Conservation (phyloP, 371 early-diverging fungal genomes). For the Gilbertella persicaria region DNA sequence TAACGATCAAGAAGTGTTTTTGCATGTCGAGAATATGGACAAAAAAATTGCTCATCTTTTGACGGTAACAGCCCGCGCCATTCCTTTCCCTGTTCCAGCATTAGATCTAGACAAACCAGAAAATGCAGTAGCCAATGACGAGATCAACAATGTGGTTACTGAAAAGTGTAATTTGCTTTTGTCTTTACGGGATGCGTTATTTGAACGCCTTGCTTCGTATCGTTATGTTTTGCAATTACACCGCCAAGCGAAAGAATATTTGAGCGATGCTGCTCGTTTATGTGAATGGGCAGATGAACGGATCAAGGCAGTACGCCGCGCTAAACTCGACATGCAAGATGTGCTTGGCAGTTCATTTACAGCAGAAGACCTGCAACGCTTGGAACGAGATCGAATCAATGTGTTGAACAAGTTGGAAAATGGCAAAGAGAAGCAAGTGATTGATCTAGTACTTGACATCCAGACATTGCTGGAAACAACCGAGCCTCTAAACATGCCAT, state of each 20-base stretch:
- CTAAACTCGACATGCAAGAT: constrained; percentile 22
- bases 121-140: constrained; percentile 32
- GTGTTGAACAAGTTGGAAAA: constrained; percentile 22
- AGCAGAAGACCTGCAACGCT: constrained; percentile 30
- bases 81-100: constrained; percentile 35
- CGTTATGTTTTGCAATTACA: constrained; percentile 34
- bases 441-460: constrained; percentile 37
- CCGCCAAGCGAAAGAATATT: constrained; percentile 32
- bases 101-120: constrained; percentile 24
- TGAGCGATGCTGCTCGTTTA: constrained; percentile 36
- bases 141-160: constrained; percentile 26
- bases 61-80: constrained; percentile 32
- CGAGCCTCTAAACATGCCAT: constrained; percentile 12
- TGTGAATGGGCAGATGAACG: constrained; percentile 48
- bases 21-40: constrained; percentile 39
- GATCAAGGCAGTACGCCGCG: constrained; percentile 20
- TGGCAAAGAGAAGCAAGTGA: constrained; percentile 41
- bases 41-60: constrained; percentile 41
- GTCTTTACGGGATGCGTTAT: constrained; percentile 34
- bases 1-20: constrained; percentile 41
- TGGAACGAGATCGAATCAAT: constrained; percentile 31
- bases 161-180: constrained; percentile 30
- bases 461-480: constrained; percentile 28
- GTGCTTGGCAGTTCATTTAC: constrained; percentile 19
- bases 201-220: constrained; percentile 29